These are phyloP conservation scores for Cinchona pubescens DNA, from an alignment of 257 asterid species.

Conservation along the genomic window DNA sequence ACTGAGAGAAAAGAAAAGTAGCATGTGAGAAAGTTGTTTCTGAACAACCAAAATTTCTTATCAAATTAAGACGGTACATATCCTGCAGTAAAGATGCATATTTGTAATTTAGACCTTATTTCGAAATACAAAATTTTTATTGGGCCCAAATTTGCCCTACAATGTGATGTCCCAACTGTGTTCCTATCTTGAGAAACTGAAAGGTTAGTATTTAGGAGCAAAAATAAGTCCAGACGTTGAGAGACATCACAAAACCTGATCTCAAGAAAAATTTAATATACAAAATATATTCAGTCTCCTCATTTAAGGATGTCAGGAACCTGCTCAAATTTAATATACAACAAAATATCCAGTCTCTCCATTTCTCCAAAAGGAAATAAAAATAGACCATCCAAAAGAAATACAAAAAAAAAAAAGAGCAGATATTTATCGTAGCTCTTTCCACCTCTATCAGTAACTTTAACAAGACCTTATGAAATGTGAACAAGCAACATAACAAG, in stretches of 20 bases:
- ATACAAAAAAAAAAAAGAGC: neutral
- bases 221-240: neutral
- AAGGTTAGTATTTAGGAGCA: neutral
- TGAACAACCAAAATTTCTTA: neutral
- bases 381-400: neutral
- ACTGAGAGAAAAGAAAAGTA: conserved; percentile 9
- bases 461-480: neutral
- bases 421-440: too few relatives aligned
- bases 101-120: neutral
- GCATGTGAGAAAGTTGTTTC: neutral
- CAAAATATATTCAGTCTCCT: too few relatives aligned
- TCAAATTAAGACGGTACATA: neutral
- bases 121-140: neutral
- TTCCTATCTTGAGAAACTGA: neutral
- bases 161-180: too few relatives aligned
- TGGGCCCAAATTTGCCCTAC: neutral
- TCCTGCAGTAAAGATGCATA: neutral
- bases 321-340: neutral
- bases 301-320: too few relatives aligned
- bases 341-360: neutral
- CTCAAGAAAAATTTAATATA: too few relatives aligned
- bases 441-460: neutral
- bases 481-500: neutral
- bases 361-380: neutral
- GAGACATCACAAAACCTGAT: too few relatives aligned